These are phyloP conservation scores for Aureobasidium subglaciale DNA, from an alignment of 2,329 filamentous ascomycete genomes.

Conservation along the genomic window DNA sequence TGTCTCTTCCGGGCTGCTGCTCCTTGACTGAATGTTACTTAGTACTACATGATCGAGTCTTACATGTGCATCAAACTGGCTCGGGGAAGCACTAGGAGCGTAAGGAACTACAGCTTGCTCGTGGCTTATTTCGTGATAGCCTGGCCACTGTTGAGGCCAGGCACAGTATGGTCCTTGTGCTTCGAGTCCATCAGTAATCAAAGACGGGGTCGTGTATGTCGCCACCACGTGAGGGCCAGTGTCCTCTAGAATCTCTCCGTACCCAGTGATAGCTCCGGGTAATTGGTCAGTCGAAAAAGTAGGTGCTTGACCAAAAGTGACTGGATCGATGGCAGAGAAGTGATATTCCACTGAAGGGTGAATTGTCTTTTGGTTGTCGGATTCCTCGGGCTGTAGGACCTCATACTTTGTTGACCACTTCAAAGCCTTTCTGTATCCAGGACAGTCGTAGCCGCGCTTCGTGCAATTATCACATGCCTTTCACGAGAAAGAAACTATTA, in stretches of 20 bases:
- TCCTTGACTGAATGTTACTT: not conserved
- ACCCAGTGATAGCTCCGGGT: not conserved
- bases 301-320: slow-evolving; percentile 10
- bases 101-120: not conserved
- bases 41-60: not conserved
- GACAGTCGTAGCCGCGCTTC: slow-evolving; percentile 37
- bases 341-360: slow-evolving; percentile 17
- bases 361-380: slow-evolving; percentile 5
- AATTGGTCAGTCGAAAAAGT: not conserved
- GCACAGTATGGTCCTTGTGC: not conserved
- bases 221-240: too few species aligned
- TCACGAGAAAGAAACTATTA: not conserved
- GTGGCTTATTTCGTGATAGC: not conserved
- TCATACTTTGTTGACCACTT: slow-evolving; percentile 46
- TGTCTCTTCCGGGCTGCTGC: not conserved
- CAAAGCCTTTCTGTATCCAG: slow-evolving; percentile 40
- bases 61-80: not conserved
- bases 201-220: not conserved
- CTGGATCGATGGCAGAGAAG: slow-evolving; percentile 17
- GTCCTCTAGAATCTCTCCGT: not conserved
- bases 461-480: slow-evolving; percentile 37
- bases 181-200: not conserved
- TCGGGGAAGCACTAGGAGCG: not conserved
- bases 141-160: not conserved
- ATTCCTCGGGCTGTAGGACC: slow-evolving; percentile 30